Evolutionary conservation across 345 rosid species (phyloP).

Genomic region (Bruguiera parviflora): DNA sequence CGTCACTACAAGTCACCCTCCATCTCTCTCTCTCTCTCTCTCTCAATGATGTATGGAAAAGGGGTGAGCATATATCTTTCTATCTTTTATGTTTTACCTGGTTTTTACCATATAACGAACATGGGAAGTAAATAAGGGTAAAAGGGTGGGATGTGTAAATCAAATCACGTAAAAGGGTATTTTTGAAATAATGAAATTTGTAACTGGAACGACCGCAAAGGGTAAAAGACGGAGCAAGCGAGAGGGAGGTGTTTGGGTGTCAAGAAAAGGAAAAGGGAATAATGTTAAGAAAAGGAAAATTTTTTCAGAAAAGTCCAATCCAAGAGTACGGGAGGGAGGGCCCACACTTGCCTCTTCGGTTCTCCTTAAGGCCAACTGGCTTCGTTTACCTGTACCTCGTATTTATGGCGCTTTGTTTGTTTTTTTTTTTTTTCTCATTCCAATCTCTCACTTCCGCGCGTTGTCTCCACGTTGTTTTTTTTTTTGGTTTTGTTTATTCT

Average conservation of each 20-base stretch:
- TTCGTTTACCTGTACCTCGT: conserved; percentile 46
- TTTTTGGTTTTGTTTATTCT: neutral
- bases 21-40: neutral
- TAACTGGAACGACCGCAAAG: neutral
- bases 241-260: conserved; percentile 6
- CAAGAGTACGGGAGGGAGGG: conserved; percentile 75
- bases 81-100: neutral
- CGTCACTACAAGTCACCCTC: conserved; percentile 26
- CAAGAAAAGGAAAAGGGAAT: conserved; percentile 72
- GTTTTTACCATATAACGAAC: conserved; percentile 20
- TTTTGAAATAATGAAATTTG: neutral
- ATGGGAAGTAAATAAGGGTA: neutral
- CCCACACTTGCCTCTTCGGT: conserved; percentile 51
- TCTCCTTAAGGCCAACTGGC: conserved; percentile 42
- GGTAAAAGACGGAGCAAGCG: neutral
- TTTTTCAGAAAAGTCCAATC: conserved; percentile 87
- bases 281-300: conserved; percentile 73
- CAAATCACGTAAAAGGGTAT: neutral
- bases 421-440: neutral
- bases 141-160: neutral
- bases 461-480: neutral
- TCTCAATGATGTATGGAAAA: no score
- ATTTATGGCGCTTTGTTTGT: conserved; percentile 20
- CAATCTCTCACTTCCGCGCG: conserved; percentile 28
- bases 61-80: neutral